Evolutionary conservation across 176 grass and related monocot genomes (phyloP).

Genomic region (Thinopyrum elongatum): DNA sequence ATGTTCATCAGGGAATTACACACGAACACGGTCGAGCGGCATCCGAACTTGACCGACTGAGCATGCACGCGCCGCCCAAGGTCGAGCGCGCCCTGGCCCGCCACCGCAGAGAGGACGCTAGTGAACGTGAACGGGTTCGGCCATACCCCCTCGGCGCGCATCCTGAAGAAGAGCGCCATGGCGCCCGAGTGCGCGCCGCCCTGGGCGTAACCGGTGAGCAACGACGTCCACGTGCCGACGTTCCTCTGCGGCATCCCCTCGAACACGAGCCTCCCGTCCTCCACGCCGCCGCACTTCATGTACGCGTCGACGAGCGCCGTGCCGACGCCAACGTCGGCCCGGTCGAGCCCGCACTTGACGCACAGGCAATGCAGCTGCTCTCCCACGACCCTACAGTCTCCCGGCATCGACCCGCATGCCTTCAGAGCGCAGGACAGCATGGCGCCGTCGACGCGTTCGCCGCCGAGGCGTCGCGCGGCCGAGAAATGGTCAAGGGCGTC

Average conservation of each 20-base stretch:
- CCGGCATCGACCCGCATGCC: constrained; percentile 18
- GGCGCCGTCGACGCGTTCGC: not conserved
- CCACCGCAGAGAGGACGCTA: constrained; percentile 37
- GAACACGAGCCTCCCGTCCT: constrained; percentile 32
- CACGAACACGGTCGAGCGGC: constrained; percentile 8
- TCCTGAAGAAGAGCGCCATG: constrained; percentile 49
- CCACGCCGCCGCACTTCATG: constrained; percentile 34
- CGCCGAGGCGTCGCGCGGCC: not conserved
- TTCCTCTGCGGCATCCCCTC: constrained; percentile 49
- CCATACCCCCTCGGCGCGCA: constrained; percentile 39
- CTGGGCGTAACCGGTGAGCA: constrained; percentile 36
- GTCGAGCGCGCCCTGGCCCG: constrained; percentile 6
- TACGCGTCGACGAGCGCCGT: constrained; percentile 49
- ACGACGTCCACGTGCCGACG: constrained; percentile 41
- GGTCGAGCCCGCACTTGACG: constrained; percentile 27
- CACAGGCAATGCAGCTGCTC: constrained; percentile 62
- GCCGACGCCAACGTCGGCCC: constrained; percentile 23
- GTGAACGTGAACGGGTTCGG: constrained; percentile 41
- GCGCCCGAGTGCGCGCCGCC: not conserved
- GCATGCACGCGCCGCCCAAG: constrained; percentile 38
- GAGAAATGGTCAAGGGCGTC: constrained; percentile 40
- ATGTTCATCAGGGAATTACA: constrained; percentile 73
- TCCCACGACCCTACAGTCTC: not conserved
- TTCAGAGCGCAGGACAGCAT: constrained; percentile 34
- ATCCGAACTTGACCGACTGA: constrained; percentile 56